Conservation (phyloP, 805 yeast genomes). For the Monosporozyma servazzii region DNA sequence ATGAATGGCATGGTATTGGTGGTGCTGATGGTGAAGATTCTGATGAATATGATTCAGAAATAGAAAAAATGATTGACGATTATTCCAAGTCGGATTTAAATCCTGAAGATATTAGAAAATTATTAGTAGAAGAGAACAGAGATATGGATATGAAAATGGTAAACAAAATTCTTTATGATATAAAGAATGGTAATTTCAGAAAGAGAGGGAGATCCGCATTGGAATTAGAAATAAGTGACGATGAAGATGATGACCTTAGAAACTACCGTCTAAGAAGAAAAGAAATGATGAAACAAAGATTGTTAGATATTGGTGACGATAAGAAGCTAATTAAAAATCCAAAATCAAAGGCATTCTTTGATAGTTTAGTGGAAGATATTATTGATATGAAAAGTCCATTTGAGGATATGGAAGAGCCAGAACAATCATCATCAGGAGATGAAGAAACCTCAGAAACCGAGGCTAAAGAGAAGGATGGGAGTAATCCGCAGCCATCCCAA, state of each 20-base stretch:
- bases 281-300: constrained; percentile 40
- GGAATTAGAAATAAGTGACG: constrained; percentile 63
- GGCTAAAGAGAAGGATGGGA: neutral
- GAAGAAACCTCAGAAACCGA: constrained; percentile 9
- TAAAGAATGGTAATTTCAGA: constrained; percentile 62
- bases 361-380: constrained; percentile 46
- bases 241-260: constrained; percentile 44
- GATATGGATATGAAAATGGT: constrained; percentile 55
- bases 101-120: constrained; percentile 48
- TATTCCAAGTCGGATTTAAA: constrained; percentile 46
- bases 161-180: constrained; percentile 58
- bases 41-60: constrained; percentile 58
- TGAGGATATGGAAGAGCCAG: constrained; percentile 19
- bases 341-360: constrained; percentile 58
- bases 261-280: constrained; percentile 36
- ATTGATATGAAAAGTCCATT: constrained; percentile 27
- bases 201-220: constrained; percentile 46
- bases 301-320: constrained; percentile 36
- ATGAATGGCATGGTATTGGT: constrained; percentile 78
- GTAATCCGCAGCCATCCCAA: constrained; percentile 15
- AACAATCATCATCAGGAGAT: neutral
- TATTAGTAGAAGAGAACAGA: constrained; percentile 50
- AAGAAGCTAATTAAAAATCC: constrained; percentile 41
- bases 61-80: constrained; percentile 72
- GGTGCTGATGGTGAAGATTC: constrained; percentile 53